Percentiles rank a stretch among this genome's conserved stretches.
Conservation (phyloP, 2,329 filamentous ascomycete species). For the Furcasterigmium sp. region DNA sequence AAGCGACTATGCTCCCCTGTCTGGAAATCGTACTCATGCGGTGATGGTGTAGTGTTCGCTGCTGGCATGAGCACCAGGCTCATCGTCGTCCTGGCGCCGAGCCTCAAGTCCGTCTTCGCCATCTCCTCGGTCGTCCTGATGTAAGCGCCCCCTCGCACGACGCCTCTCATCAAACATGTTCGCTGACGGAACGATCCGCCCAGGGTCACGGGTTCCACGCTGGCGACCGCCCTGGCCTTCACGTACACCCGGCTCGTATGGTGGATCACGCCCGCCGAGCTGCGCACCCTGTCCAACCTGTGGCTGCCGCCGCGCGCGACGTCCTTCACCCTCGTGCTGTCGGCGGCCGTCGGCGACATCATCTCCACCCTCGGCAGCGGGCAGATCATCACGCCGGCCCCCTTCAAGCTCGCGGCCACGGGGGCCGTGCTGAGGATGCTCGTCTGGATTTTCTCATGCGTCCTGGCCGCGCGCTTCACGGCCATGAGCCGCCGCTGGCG, state of each 20-base stretch:
- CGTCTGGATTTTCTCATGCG: conserved; percentile 4
- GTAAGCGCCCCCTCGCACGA: background rate
- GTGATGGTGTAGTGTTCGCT: background rate
- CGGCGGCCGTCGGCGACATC: conserved; percentile 5
- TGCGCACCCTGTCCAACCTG: conserved; percentile 2
- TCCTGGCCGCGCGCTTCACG: conserved; percentile 5
- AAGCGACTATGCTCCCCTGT: too few relatives aligned
- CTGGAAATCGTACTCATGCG: too few relatives aligned
- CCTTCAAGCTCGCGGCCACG: conserved; percentile 1
- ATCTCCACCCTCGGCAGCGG: conserved; percentile 4
- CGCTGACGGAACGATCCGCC: background rate
- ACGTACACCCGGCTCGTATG: conserved; percentile 10
- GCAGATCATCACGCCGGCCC: conserved; percentile 4
- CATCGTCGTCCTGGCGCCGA: background rate
- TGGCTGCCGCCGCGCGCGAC: conserved; percentile 9
- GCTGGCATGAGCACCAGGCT: conserved; percentile 1
- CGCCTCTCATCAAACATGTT: background rate
- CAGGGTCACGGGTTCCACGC: background rate
- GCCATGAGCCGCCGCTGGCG: conserved; percentile 6
- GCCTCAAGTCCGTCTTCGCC: background rate
- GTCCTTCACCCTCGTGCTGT: conserved; percentile 2
- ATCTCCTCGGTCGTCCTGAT: background rate
- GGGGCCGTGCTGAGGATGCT: conserved; percentile 7
- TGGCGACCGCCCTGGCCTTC: conserved; percentile 5
- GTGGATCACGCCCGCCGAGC: conserved; percentile 8